These are phyloP conservation scores for Cercospora sesami DNA, from an alignment of 2,329 filamentous ascomycete species.

Conservation along the genomic window DNA sequence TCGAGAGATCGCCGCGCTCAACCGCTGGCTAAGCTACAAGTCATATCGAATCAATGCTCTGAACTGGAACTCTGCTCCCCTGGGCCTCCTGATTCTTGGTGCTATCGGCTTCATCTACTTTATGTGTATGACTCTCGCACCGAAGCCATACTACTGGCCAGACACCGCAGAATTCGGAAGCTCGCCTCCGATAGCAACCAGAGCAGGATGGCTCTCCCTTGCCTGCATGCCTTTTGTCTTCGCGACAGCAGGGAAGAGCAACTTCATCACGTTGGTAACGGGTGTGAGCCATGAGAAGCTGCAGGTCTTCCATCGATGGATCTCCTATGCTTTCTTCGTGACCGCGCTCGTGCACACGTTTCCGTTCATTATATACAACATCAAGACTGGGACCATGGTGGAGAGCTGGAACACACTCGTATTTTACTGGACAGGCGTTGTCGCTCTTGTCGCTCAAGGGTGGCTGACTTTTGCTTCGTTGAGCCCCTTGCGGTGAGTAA, in stretches of 20 bases:
- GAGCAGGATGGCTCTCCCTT: conserved; percentile 55
- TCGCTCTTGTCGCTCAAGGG: conserved; percentile 55
- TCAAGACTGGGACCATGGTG: conserved; percentile 52
- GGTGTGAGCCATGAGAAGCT: conserved; percentile 59
- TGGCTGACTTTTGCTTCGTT: conserved; percentile 59
- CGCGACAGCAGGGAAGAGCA: conserved; percentile 49
- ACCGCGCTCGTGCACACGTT: conserved; percentile 60
- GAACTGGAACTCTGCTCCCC: conserved; percentile 46
- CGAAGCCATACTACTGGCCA: conserved; percentile 53
- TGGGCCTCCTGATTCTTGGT: conserved; percentile 48
- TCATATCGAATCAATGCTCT: conserved; percentile 40
- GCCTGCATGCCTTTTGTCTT: conserved; percentile 55
- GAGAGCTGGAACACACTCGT: conserved; percentile 48
- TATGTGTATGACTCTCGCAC: conserved; percentile 42
- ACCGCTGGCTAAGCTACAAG: conserved; percentile 47
- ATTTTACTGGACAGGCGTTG: conserved; percentile 58
- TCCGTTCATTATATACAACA: conserved; percentile 58
- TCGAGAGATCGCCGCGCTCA: conserved; percentile 38
- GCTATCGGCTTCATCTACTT: conserved; percentile 49
- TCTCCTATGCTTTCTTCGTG: conserved; percentile 57
- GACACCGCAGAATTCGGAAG: conserved; percentile 44
- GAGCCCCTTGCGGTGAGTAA: conserved; percentile 51
- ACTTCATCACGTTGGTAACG: conserved; percentile 55
- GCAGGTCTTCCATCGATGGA: conserved; percentile 57
- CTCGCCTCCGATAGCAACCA: conserved; percentile 55